Conservation (phyloP, 495 filamentous ascomycete species). For the Mytilinidion resinicola region DNA sequence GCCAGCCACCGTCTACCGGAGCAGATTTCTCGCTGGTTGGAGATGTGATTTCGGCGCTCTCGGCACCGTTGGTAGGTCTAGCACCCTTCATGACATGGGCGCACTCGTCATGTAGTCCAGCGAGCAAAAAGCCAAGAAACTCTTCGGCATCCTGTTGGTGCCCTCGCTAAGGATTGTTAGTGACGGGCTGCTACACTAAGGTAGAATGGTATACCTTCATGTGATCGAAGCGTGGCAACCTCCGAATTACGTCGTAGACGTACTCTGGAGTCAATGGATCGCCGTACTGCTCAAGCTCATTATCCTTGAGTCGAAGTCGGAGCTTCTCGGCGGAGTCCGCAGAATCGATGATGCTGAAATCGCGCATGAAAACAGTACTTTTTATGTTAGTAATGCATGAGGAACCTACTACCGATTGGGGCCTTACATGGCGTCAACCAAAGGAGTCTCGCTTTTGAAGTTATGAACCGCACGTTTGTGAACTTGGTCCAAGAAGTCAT, state of each 20-base stretch:
- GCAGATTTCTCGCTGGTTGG: conserved; percentile 29
- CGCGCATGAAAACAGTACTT: conserved; percentile 93
- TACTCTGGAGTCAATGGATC: conserved; percentile 90
- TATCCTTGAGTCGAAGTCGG: conserved; percentile 63
- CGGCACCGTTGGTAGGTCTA: conserved; percentile 32
- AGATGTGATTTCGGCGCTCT: conserved; percentile 38
- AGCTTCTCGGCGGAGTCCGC: conserved; percentile 68
- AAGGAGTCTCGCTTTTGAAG: conserved; percentile 89
- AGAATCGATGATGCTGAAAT: conserved; percentile 81
- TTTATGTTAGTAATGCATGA: not conserved
- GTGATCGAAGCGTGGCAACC: conserved; percentile 77
- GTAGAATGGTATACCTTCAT: conserved; percentile 62
- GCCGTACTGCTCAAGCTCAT: conserved; percentile 83
- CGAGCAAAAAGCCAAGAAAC: conserved; percentile 88
- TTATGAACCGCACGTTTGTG: conserved; percentile 76
- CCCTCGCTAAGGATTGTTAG: conserved; percentile 57
- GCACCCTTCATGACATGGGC: conserved; percentile 58
- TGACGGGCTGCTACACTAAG: conserved; percentile 5
- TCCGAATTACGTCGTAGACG: conserved; percentile 86
- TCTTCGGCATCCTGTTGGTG: conserved; percentile 99
- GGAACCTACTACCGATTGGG: not conserved
- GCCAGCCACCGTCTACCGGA: conserved; percentile 59
- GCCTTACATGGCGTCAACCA: conserved; percentile 87
- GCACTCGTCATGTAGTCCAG: conserved; percentile 91
- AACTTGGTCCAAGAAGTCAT: conserved; percentile 84